These are phyloP conservation scores for Rhododendron simsii DNA, from an alignment of 148 eudicot genomes.

Conservation along the genomic window DNA sequence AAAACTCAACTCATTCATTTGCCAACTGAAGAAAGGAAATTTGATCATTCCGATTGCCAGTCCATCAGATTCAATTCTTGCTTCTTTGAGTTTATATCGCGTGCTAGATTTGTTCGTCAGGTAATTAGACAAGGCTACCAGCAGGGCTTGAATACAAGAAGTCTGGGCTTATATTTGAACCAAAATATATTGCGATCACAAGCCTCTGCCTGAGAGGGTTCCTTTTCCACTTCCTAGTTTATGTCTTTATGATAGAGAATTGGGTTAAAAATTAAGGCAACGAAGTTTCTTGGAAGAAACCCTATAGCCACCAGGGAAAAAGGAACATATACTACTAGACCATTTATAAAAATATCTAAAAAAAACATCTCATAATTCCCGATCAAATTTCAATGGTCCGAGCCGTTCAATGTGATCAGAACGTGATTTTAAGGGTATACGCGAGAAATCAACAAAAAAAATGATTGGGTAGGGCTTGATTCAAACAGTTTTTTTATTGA, in stretches of 20 bases:
- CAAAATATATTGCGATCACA: neutral
- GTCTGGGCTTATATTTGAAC: neutral
- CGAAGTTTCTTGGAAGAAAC: neutral
- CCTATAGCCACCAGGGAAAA: neutral
- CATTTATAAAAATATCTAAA: too few relatives aligned
- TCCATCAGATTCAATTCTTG: neutral
- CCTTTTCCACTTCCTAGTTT: neutral
- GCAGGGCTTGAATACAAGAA: neutral
- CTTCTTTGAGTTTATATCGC: neutral
- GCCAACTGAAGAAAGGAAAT: too few relatives aligned
- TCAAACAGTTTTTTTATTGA: too few relatives aligned
- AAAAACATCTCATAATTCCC: too few relatives aligned
- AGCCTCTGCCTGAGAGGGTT: neutral
- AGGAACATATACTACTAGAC: neutral
- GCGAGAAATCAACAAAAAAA: too few relatives aligned
- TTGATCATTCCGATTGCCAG: neutral
- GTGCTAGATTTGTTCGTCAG: neutral
- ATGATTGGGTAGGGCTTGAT: too few relatives aligned
- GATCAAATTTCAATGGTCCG: too few relatives aligned
- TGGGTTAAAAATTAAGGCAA: neutral
- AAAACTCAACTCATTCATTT: too few relatives aligned
- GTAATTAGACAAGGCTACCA: neutral
- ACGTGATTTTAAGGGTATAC: too few relatives aligned
- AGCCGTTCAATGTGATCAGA: too few relatives aligned
- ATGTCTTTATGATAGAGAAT: neutral